These are phyloP conservation scores for Sarocladium strictum DNA, from an alignment of 2,329 filamentous ascomycete species.

Conservation along the genomic window DNA sequence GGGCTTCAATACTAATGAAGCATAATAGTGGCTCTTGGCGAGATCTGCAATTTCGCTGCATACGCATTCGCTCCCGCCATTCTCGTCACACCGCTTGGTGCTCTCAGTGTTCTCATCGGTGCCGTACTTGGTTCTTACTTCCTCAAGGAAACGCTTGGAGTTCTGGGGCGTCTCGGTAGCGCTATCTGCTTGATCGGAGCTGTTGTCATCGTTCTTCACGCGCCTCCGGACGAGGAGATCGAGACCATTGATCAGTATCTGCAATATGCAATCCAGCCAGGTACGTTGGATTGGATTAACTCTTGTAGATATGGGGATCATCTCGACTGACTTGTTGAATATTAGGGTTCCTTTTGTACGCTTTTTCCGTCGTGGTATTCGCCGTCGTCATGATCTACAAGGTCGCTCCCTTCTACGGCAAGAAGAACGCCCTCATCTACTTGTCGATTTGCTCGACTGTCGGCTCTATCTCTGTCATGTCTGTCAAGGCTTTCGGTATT, in stretches of 20 bases:
- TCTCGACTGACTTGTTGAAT: background rate
- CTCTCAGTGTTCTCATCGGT: constrained; percentile 89
- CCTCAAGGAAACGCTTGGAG: constrained; percentile 82
- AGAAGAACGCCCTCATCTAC: constrained; percentile 92
- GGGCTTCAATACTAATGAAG: constrained; percentile 16
- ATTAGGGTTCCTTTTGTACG: constrained; percentile 87
- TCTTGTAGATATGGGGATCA: background rate
- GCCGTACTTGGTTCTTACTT: constrained; percentile 95
- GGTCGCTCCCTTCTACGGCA: constrained; percentile 82
- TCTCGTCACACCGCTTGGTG: constrained; percentile 89
- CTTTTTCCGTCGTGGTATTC: constrained; percentile 71
- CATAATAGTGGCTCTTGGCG: constrained; percentile 76
- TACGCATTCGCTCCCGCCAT: constrained; percentile 99
- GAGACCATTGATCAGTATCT: constrained; percentile 88
- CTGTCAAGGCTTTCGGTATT: constrained; percentile 97
- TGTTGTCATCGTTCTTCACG: constrained; percentile 95
- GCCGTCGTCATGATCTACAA: constrained; percentile 94
- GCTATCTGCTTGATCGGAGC: constrained; percentile 94
- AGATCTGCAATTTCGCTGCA: constrained; percentile 94
- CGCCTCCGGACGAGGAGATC: constrained; percentile 88
- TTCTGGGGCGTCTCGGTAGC: constrained; percentile 86
- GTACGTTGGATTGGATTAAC: constrained; percentile 39
- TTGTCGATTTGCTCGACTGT: constrained; percentile 97
- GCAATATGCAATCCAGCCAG: constrained; percentile 82
- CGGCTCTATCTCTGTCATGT: constrained; percentile 97